A percentile compares a stretch with the other conserved stretches of the same genome.
Evolutionary conservation across 352 stramenopile species (phyloP).

Genomic region (Pilasporangium apinafurcum): DNA sequence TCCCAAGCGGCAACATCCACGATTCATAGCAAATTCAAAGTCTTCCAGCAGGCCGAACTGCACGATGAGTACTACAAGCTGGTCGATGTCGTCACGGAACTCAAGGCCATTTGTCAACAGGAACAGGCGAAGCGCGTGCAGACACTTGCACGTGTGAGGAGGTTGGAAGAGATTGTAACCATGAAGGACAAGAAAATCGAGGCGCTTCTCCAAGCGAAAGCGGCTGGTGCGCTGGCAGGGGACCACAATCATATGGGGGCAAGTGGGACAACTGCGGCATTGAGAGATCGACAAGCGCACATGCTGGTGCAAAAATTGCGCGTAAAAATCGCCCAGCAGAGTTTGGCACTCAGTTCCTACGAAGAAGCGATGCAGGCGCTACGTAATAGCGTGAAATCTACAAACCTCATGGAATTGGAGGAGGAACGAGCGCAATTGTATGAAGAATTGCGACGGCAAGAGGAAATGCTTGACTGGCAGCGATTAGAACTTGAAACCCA

Average conservation of each 20-base stretch:
- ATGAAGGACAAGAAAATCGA: conserved; percentile 75
- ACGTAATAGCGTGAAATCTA: conserved; percentile 35
- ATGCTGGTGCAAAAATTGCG: conserved; percentile 39
- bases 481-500: conserved; percentile 20
- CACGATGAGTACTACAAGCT: conserved; percentile 61
- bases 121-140: conserved; percentile 48
- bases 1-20: conserved; percentile 16
- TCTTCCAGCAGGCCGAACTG: conserved; percentile 48
- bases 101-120: conserved; percentile 35
- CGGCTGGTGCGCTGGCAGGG: conserved; percentile 9
- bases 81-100: conserved; percentile 39
- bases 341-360: conserved; percentile 38
- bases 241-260: conserved; percentile 2
- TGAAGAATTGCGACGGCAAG: conserved; percentile 26
- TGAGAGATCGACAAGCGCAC: conserved; percentile 43
- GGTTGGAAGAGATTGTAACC: conserved; percentile 52
- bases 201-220: conserved; percentile 32
- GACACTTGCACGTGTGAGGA: conserved; percentile 33
- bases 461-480: conserved; percentile 19
- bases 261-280: conserved; percentile 28
- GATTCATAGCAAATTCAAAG: conserved; percentile 26
- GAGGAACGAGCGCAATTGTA: conserved; percentile 45
- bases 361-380: conserved; percentile 56
- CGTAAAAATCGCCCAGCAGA: conserved; percentile 49
- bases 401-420: conserved; percentile 52